A percentile compares a stretch with the other conserved stretches of the same genome.
Evolutionary conservation across 768 basidiomycete genomes (phyloP).

Genomic region (Lentinula edodes): DNA sequence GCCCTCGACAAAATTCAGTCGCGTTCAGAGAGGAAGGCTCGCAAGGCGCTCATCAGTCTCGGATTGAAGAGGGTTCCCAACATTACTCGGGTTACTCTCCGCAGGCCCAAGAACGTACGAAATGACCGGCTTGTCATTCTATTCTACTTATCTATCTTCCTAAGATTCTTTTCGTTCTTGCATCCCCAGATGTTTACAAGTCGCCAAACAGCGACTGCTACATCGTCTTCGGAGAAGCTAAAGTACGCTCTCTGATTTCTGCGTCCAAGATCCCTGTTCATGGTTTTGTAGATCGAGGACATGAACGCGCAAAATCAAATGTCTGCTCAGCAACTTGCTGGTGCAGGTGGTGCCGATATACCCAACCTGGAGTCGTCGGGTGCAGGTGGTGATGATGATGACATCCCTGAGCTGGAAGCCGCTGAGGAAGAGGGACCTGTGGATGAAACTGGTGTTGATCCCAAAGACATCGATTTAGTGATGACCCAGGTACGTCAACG

Average conservation of each 20-base stretch:
- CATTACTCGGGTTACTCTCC: constrained; percentile 92
- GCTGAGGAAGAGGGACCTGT: constrained; percentile 76
- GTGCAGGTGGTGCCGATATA: constrained; percentile 33
- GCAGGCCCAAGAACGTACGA: constrained; percentile 90
- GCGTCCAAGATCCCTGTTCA: not conserved
- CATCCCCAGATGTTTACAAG: constrained; percentile 96
- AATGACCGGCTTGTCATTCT: not conserved
- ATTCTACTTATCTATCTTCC: not conserved
- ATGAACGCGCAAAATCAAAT: constrained; percentile 78
- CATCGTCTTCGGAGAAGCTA: constrained; percentile 98
- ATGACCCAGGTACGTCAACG: constrained; percentile 49
- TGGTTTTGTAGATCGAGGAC: constrained; percentile 64
- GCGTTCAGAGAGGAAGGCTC: constrained; percentile 89
- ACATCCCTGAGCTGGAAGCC: constrained; percentile 80
- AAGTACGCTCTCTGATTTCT: constrained; percentile 37
- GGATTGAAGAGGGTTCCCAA: constrained; percentile 90
- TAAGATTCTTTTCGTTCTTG: constrained; percentile 87
- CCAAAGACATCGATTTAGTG: constrained; percentile 93
- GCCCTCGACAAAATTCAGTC: constrained; percentile 93
- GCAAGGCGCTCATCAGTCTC: constrained; percentile 86
- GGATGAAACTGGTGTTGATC: constrained; percentile 85
- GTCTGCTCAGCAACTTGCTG: constrained; percentile 71
- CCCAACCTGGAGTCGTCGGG: constrained; percentile 42
- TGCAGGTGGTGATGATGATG: constrained; percentile 60
- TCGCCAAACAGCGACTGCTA: constrained; percentile 96